These are phyloP conservation scores for Mycena chlorophos DNA, from an alignment of 768 basidiomycete genomes.

Conservation along the genomic window DNA sequence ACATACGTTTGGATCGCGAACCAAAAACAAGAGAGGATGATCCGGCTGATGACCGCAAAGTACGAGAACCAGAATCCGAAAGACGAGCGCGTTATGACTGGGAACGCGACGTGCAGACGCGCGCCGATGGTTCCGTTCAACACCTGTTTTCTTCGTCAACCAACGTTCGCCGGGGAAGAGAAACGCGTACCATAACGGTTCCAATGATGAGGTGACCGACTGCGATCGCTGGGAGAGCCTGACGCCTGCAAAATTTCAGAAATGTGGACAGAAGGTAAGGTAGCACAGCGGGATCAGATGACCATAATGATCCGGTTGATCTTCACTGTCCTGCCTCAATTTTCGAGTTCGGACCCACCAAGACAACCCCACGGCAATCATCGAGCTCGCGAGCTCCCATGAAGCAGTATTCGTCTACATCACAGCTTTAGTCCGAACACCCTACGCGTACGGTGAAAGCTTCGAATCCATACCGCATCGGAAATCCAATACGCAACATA, in stretches of 20 bases:
- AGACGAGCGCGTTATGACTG: constrained; percentile 78
- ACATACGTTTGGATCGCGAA: constrained; percentile 67
- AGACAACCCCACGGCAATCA: constrained; percentile 73
- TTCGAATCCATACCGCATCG: constrained; percentile 36
- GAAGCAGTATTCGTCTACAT: constrained; percentile 28
- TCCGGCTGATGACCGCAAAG: constrained; percentile 77
- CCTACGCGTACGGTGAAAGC: not conserved
- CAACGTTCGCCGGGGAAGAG: not conserved
- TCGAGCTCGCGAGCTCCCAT: constrained; percentile 71
- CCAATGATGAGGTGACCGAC: constrained; percentile 74
- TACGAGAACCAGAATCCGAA: constrained; percentile 92
- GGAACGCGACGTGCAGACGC: constrained; percentile 73
- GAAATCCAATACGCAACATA: constrained; percentile 66
- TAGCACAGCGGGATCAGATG: constrained; percentile 15
- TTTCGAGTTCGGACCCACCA: too few relatives aligned
- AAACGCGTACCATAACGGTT: constrained; percentile 24
- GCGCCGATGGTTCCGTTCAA: constrained; percentile 80
- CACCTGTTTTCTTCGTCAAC: constrained; percentile 52
- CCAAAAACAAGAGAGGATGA: constrained; percentile 81
- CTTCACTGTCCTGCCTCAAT: too few relatives aligned
- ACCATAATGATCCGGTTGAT: too few relatives aligned
- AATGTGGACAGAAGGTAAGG: not conserved
- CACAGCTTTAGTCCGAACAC: not conserved
- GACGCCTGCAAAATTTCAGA: constrained; percentile 45
- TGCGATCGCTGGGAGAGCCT: constrained; percentile 69